These are phyloP conservation scores for Neurospora discreta DNA, from an alignment of 495 filamentous ascomycete genomes.

Conservation along the genomic window DNA sequence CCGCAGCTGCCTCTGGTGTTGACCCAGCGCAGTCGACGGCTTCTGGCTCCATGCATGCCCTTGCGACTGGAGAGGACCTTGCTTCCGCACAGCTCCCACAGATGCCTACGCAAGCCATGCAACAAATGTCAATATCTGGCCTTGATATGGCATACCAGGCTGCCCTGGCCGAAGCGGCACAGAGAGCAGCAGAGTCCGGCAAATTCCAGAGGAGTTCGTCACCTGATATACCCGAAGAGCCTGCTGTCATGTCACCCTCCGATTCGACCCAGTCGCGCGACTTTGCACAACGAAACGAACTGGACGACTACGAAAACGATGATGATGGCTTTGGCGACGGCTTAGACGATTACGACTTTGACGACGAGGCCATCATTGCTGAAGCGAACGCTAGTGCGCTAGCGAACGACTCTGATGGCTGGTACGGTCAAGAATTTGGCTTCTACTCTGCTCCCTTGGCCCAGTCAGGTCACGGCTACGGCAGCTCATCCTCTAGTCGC, in stretches of 20 bases:
- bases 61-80: conserved; percentile 4
- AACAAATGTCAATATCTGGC: conserved; percentile 7
- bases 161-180: conserved; percentile 68
- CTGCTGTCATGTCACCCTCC: conserved; percentile 34
- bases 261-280: conserved; percentile 22
- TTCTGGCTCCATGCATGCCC: conserved; percentile 24
- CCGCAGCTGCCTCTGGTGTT: not conserved
- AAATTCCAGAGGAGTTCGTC: conserved; percentile 52
- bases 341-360: conserved; percentile 50
- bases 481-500: conserved; percentile 1
- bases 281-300: conserved; percentile 7
- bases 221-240: conserved; percentile 38
- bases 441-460: conserved; percentile 70
- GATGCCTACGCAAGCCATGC: conserved; percentile 2
- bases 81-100: conserved; percentile 12
- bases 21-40: conserved; percentile 19
- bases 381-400: conserved; percentile 90
- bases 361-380: conserved; percentile 84
- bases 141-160: conserved; percentile 66
- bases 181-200: conserved; percentile 57
- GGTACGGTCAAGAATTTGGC: conserved; percentile 96
- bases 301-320: conserved; percentile 24
- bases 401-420: conserved; percentile 82
- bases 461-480: conserved; percentile 14
- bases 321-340: conserved; percentile 35